phyloP scores from a whole-genome alignment of 192 early-diverging fungal genomes.

The Powellomyces hirtus region DNA sequence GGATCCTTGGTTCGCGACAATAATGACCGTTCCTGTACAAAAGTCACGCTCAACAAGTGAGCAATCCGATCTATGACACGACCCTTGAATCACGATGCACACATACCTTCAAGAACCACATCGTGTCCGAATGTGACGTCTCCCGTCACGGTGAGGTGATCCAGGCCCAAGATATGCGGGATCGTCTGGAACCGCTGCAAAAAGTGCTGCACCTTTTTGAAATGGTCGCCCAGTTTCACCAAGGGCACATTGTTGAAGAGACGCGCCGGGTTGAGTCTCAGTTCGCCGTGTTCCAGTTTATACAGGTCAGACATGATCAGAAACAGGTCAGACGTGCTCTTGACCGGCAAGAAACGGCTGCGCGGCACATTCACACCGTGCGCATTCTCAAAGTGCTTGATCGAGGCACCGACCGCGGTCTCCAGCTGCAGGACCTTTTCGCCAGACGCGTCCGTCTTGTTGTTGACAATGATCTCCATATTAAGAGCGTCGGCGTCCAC shows the following conservation, averaged over 20 bases:
- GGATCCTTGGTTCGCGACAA: conserved; percentile 97
- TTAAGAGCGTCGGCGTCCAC: conserved; percentile 74
- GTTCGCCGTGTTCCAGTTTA: conserved; percentile 86
- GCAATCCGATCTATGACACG: no score
- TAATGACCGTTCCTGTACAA: conserved; percentile 83
- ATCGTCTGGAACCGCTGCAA: conserved; percentile 85
- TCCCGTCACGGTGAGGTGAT: conserved; percentile 97
- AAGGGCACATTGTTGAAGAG: conserved; percentile 90
- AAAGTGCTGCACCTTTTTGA: conserved; percentile 94
- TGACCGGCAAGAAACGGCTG: conserved; percentile 96
- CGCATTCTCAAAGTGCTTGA: conserved; percentile 93
- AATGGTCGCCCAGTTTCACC: conserved; percentile 97
- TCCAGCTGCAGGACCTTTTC: conserved; percentile 98
- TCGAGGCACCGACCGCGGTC: conserved; percentile 98
- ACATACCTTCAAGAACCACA: conserved; percentile 64
- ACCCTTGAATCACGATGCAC: no score
- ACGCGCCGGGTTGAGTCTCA: conserved; percentile 89
- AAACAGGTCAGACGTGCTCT: conserved; percentile 96
- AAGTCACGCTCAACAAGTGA: not conserved
- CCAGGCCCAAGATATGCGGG: conserved; percentile 95
- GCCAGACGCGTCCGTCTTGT: conserved; percentile 90
- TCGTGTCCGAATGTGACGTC: conserved; percentile 96
- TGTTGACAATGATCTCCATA: conserved; percentile 96
- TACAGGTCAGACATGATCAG: conserved; percentile 95
- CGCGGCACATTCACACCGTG: conserved; percentile 99